Evolutionary conservation across 306 rosid genomes (phyloP).

Genomic region (Cucurbita argyrosperma): DNA sequence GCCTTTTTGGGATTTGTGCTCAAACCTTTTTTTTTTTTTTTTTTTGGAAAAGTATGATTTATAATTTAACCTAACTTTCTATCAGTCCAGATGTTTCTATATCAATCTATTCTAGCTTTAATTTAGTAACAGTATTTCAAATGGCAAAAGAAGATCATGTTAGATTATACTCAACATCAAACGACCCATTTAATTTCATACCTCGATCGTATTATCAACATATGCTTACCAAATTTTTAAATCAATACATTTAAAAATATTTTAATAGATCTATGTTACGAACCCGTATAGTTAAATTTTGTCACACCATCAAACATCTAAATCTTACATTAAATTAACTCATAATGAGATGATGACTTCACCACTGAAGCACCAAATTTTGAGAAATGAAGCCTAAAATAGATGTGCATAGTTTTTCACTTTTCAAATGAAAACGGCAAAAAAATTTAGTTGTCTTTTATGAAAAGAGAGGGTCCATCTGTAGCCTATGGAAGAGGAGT

Average conservation of each 20-base stretch:
- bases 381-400: neutral
- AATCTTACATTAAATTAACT: too few relatives aligned
- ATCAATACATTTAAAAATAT: too few relatives aligned
- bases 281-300: neutral
- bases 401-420: neutral
- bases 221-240: too few relatives aligned
- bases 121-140: neutral
- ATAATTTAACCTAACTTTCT: neutral
- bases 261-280: too few relatives aligned
- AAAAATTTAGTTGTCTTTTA: neutral
- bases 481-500: neutral
- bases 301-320: too few relatives aligned
- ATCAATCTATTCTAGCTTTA: neutral
- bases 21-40: neutral
- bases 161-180: too few relatives aligned
- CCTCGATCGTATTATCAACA: too few relatives aligned
- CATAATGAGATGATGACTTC: too few relatives aligned
- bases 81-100: neutral
- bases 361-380: too few relatives aligned
- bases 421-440: neutral
- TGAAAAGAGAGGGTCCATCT: neutral
- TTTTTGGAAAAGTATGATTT: neutral
- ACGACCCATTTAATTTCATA: too few relatives aligned
- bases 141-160: neutral
- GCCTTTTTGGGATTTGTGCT: slow-evolving; percentile 1